Base-by-base conservation (phyloP, 805 yeast species). In the Myxozyma monticola region DNA sequence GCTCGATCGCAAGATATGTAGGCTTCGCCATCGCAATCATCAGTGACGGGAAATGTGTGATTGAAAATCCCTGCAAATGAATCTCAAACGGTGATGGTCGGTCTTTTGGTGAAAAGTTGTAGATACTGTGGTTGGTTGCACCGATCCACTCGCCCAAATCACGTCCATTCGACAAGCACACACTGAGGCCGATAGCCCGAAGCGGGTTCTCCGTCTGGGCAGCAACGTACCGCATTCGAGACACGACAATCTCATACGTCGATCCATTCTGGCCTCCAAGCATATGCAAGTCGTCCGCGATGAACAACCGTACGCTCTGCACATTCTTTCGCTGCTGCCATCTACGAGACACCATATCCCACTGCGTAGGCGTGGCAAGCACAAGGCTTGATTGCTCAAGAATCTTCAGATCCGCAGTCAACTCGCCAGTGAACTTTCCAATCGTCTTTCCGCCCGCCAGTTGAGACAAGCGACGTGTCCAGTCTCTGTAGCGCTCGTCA, bases 61-160 rank as follows among this genome's bases (percentile, higher is more conserved):
- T 73, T 17, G 68, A 71, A 42, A 71, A 71, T 18, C 65, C 59
- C 3, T 77, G 73, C 38, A 85, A 61, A 56, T 75, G 83, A 18
- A 85, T 79, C 48, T 76, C 79, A 12, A 88, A 60, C 2, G 85
- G 80, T 37, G 69, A 63, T 7, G 72, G 69, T 49, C 91, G 72
- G 37, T 81, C 83, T 42, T 71, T 71, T 0, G 95, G 82, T 15
- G 80, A 76, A 64, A 85, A 89, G 61, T 88, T 89, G 71, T 74
- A 88, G 4, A 83, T 73, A 42, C 80, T 73, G 17, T 60, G 57
- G 60, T 80, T 83, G 1, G 75, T 60, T 22, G 85, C 83, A 1
- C 93, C 95, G 25, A 93, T 67, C 96, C 98, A 93, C 46, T 84
- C 87, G 1, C 86, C 91, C 50, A 90, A 68, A 57, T 88, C 96